Evolutionary conservation across 176 grass and related monocot species (phyloP).

Genomic region (Oryza glaberrima): DNA sequence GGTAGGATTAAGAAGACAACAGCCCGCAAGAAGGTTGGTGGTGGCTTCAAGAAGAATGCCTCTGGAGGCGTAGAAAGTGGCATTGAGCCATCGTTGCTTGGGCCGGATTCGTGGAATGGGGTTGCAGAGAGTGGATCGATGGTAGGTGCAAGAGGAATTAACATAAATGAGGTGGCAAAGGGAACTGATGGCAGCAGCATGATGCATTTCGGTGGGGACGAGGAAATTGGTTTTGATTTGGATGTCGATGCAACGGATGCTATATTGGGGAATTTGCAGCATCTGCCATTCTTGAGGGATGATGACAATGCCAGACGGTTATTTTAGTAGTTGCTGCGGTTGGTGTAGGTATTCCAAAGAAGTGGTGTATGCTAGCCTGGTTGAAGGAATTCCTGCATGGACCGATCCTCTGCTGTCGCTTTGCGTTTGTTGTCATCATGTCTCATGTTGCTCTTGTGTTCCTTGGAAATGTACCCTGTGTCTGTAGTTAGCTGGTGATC

Average conservation of each 20-base stretch:
- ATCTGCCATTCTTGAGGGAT: constrained; percentile 96
- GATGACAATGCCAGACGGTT: constrained; percentile 60
- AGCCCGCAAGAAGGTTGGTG: constrained; percentile 79
- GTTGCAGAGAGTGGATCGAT: constrained; percentile 30
- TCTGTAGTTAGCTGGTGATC: constrained; percentile 44
- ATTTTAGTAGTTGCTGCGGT: constrained; percentile 54
- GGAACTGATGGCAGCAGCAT: constrained; percentile 47
- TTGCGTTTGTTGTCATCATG: constrained; percentile 23
- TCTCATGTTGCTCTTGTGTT: constrained; percentile 15
- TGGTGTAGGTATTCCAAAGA: constrained; percentile 45
- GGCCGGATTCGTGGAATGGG: constrained; percentile 5
- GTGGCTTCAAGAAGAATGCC: constrained; percentile 41
- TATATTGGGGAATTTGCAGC: constrained; percentile 86
- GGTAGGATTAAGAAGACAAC: constrained; percentile 81
- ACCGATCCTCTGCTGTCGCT: constrained; percentile 5
- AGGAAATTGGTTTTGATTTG: constrained; percentile 77
- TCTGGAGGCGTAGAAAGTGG: constrained; percentile 31
- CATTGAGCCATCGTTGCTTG: constrained; percentile 35
- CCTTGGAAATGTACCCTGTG: constrained; percentile 9
- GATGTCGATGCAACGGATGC: constrained; percentile 84
- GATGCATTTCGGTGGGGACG: constrained; percentile 48
- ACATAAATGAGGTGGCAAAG: constrained; percentile 86
- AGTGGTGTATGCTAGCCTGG: constrained; percentile 43
- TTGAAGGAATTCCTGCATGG: constrained; percentile 44
- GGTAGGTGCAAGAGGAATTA: constrained; percentile 61